Evolutionary conservation across 2,329 filamentous ascomycete genomes (phyloP).

Genomic region (Microdochium paspali): DNA sequence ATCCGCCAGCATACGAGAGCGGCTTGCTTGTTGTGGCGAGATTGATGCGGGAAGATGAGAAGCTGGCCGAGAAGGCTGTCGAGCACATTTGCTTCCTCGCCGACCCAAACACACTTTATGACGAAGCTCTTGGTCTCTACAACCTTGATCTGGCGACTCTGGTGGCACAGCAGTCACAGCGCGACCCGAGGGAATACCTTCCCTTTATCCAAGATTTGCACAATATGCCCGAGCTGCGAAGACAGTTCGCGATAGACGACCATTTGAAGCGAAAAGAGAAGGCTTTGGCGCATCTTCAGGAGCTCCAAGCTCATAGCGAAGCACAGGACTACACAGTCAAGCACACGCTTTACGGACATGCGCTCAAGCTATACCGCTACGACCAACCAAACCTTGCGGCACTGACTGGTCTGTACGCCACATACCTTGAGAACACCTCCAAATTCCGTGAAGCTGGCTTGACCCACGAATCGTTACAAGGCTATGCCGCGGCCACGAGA

Average conservation of each 20-base stretch:
- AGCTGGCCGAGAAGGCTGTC: constrained; percentile 76
- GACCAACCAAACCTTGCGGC: constrained; percentile 54
- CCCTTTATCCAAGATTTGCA: constrained; percentile 89
- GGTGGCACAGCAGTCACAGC: constrained; percentile 91
- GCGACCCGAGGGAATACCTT: constrained; percentile 89
- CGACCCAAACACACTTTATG: constrained; percentile 85
- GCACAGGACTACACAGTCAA: constrained; percentile 69
- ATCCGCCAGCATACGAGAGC: constrained; percentile 79
- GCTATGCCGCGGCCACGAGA: constrained; percentile 65
- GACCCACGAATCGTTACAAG: constrained; percentile 76
- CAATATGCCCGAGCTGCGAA: constrained; percentile 57
- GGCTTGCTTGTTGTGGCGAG: constrained; percentile 72
- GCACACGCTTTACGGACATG: constrained; percentile 68
- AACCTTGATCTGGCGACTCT: constrained; percentile 82
- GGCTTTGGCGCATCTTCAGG: constrained; percentile 68
- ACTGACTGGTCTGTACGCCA: constrained; percentile 72
- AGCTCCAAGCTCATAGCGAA: constrained; percentile 67
- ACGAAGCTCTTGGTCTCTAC: constrained; percentile 83
- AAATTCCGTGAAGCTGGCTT: constrained; percentile 80
- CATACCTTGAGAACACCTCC: constrained; percentile 64
- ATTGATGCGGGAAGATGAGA: constrained; percentile 57
- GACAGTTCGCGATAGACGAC: constrained; percentile 81
- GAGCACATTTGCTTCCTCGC: constrained; percentile 97
- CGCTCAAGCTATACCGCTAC: constrained; percentile 78
- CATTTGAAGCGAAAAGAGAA: constrained; percentile 69